Evolutionary conservation across 805 yeast species (phyloP), one percentile per base, ranked within the genome.

Genomic region (Ogataea thermomethanolica): DNA sequence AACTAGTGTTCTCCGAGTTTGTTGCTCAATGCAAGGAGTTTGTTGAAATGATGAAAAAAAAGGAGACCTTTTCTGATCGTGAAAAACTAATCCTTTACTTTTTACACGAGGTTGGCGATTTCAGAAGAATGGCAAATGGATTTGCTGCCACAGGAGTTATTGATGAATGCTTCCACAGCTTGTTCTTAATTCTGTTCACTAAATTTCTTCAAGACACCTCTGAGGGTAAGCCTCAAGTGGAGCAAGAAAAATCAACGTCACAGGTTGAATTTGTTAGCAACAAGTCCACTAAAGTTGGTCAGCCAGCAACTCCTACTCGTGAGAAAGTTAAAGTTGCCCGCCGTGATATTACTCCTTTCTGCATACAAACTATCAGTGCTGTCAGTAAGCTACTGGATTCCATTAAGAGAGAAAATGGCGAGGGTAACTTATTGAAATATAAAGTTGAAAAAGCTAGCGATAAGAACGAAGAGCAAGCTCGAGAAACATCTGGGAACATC

Each of bases 41-140:
- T 43, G 41, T 61, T 7, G 40, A 50, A 3, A 43, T 47, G 31
- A 55, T 61, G 44, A 34, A 47, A 11, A 21, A 15, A 12, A 39
- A 48, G 20, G 59, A 57, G 1, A 69, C 66, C 0, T 61, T 67
- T 6, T 62, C 76, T 3, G 54, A 64, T 1, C 56, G 64, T 3
- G 65, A 71, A 21, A 61, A 67, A 21, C 58, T 66, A 1, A 51
- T 64, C 13, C 51, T 79, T 2, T 68, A 73, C 35, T 64, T 73
- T 25, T 53, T 84, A 10, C 62, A 60, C 40, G 79, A 79, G 15
- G 56, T 76, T 8, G 67, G 72, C 11, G 90, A 82, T 35, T 69
- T 84, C 51, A 70, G 86, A 46, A 74, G 82, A 44, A 70, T 83
- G 62, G 86, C 88, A 45, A 84, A 82, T 56, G 95, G 95, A 0